Base-by-base conservation (phyloP, 768 basidiomycete genomes). In the Mycena capillaripes region DNA sequence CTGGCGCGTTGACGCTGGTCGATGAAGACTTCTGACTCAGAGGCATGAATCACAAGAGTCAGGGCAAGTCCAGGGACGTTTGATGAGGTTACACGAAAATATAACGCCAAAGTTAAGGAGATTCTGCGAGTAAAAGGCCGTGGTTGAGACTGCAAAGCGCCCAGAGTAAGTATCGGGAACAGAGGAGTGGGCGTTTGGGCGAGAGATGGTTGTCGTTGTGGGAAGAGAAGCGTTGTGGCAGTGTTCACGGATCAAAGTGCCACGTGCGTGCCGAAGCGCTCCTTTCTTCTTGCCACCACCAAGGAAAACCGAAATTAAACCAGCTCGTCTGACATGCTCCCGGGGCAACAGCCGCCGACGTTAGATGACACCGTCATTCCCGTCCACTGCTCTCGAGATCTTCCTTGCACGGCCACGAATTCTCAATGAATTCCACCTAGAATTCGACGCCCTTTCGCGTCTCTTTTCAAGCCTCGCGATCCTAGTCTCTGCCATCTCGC, bases 231-330 rank as follows among this genome's bases (percentile, higher is more conserved):
- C 50, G 50, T 53, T 53, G 50, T 53, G 50, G 50, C 50, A 53
- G 50, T 53, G 50, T 53, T 53, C 23, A 53, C 50, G 50, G 50
- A 53, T 53, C 50, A 53, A 53, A 53, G 50, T 53, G 50, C 50
- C 50, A 53, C 50, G 50, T 53, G 50, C 50, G 34, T 36, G 34
- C 34, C 34, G 34, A 36, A 36, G 34, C 34, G 34, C 23, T 53
- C 10, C 25, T 21, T 53, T 23, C 50, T 53, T 53, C 50, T 53
- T 53, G 50, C 50, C 21, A 53, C 50, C 50, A 53, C 34, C 34
- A 36, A 36, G 34, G 34, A 36, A 36, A 36, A 36, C 34, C 6
- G 34, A 36, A 36, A 36, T 36, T 36, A 36, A 36, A 36, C 50
- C 23, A 53, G 50, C 50, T 53, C 50, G 6, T 53, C 50, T 53